Evolutionary conservation across 805 yeast genomes (phyloP), one percentile per base, ranked within the genome.

Genomic region (Sugiyamaella qingdaonensis): DNA sequence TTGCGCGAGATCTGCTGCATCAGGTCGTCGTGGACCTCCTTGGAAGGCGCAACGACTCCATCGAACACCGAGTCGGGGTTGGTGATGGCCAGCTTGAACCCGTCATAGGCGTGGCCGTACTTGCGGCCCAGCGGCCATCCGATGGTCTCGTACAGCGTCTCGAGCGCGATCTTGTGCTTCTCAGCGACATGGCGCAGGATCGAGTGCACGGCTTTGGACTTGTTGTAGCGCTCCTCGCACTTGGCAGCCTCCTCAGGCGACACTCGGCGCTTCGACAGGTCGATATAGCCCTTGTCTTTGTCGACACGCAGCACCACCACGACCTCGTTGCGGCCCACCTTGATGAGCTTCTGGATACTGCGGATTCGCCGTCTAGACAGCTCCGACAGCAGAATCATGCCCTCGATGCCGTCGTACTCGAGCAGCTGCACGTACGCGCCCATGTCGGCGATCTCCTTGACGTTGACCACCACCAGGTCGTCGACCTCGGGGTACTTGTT

Each of bases 401-500:
- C 99, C 74, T 94, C 99, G 68, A 94, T 92, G 71, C 92, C 94
- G 74, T 94, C 98, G 69, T 94, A 94, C 74, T 94, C 99, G 60
- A 94, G 79, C 60, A 94, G 79, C 72, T 90, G 92, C 60, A 94
- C 75, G 71, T 94, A 94, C 11, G 99, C 99, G 55, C 99, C 99
- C 99, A 94, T 94, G 73, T 94, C 99, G 62, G 98, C 99, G 64
- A 94, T 94, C 56, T 69, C 73, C 66, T 69, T 69, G 57, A 94
- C 99, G 73, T 94, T 94, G 68, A 94, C 99, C 95, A 94, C 92
- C 60, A 94, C 98, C 63, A 94, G 95, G 71, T 94, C 99, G 64
- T 94, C 99, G 66, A 94, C 96, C 74, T 94, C 99, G 56, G 99
- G 99, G 77, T 84, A 94, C 73, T 91, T 92, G 82, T 91, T 94